Evolutionary conservation across 1,284 basidiomycete genomes (phyloP), one percentile per base, ranked within the genome.

Genomic region (Mrakiaceae sp.): DNA sequence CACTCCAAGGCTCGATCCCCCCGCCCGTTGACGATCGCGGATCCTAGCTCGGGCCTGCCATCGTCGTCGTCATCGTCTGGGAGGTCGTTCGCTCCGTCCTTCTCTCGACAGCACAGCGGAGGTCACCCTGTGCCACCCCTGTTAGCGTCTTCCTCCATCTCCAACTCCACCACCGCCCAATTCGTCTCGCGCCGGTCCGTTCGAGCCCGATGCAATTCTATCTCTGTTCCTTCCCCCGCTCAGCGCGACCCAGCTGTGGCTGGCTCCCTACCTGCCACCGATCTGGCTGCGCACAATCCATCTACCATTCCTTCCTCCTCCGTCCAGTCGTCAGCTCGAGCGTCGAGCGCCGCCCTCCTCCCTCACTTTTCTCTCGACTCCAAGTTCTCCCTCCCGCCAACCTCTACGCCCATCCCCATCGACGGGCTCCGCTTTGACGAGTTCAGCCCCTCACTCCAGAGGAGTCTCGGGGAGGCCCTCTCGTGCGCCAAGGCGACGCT

Each of bases 351-450:
- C 12, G 7, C 44, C 67, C 72, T 67, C 62, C 69, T 77, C 0
- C 72, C 76, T 0, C 76, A 77, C 62, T 77, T 69, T 60, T 77
- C 76, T 4, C 71, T 72, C n/a, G 76, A 77, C 67, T 67, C 71
- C 49, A 73, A 73, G 65, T 77, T 76, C 64, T 76, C 75, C 2
- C 70, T 73, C 8, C 65, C 61, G 27, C 67, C 55, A 11, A 27
- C 44, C 42, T 39, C 57, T 58, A 4, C 51, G 58, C 49, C 58
- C 4, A 27, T 63, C 62, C 12, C 57, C 49, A 10, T 67, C 47
- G 56, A 63, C 10, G 10, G 47, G 4, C 62, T 63, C 43, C 10
- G 56, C 16, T 51, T 63, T 40, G 55, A 58, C 39, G 47, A 55
- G 44, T 49, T 63, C 49, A 56, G 55, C 2, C 57, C 62, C 3